Evolutionary conservation across 306 rosid species (phyloP), one percentile per base, ranked within the genome.

Genomic region (Neltuma alba): DNA sequence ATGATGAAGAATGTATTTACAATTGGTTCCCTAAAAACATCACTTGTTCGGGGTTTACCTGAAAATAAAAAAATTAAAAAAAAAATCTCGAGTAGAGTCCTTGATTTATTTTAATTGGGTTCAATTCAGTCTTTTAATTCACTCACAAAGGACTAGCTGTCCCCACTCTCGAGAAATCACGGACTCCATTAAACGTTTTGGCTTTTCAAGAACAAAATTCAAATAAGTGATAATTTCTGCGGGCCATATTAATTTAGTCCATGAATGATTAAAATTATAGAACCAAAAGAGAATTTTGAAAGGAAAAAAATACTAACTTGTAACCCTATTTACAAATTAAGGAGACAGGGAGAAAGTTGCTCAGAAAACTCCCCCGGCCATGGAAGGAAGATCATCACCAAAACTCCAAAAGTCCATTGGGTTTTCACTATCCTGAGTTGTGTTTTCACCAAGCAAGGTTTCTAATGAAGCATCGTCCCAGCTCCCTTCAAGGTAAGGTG

Each of bases 361-460:
- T 87, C 41, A 91, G 85, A 85, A 86, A 44, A 9, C 84, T 77
- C 87, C 91, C 9, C 88, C 92, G 21, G 60, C 68, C 79, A 88
- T n/a, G 75, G 82, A 21, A 38, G 92, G 78, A 68, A 88, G 34
- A 55, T 93, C 97, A 57, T 88, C 92, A n/a, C n/a, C n/a, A 60
- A 91, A 91, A 87, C 85, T 82, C 98, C 94, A 93, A 75, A 91
- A 80, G 71, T 89, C 79, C 86, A 88, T 75, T 20, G 87, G 21
- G 81, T 85, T 89, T 58, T 87, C 90, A 50, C 81, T 89, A 80
- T 87, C 89, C 88, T 91, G 94, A 73, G 91, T 82, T 33, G 89
- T 23, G 55, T 82, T 88, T 63, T 84, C 87, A 52, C 72, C 80
- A 42, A 93, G 89, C 76, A 93, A 83, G 65, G 86, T 40, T 34